Conservation (phyloP, 352 stramenopile genomes). For the Phytopythium kandeliae region DNA sequence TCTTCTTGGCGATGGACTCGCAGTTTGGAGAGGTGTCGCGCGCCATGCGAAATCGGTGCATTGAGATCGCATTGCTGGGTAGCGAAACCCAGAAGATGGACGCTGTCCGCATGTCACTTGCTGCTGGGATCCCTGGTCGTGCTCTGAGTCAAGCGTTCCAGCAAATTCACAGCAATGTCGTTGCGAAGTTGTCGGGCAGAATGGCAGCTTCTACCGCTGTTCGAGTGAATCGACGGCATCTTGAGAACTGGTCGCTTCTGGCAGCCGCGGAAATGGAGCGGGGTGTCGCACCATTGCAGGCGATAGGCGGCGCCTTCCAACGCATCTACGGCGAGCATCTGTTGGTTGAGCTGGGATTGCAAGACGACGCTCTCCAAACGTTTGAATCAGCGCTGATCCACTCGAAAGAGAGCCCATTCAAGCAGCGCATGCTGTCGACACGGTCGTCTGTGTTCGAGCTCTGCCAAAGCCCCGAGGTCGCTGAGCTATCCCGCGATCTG, state of each 20-base stretch:
- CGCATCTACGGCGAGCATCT: slow-evolving; percentile 58
- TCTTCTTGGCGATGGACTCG: slow-evolving; percentile 99
- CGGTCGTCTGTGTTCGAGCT: slow-evolving; percentile 43
- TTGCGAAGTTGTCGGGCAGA: slow-evolving; percentile 22
- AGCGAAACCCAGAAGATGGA: slow-evolving; percentile 53
- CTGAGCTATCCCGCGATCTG: slow-evolving; percentile 52
- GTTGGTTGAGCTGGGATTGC: slow-evolving; percentile 33
- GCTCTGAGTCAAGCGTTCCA: slow-evolving; percentile 63
- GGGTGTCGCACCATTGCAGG: slow-evolving; percentile 30
- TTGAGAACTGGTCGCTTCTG: slow-evolving; percentile 75
- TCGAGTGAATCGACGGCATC: slow-evolving; percentile 61
- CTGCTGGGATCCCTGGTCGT: slow-evolving; percentile 60
- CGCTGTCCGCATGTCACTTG: slow-evolving; percentile 52
- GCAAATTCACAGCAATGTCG: slow-evolving; percentile 41
- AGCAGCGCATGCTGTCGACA: slow-evolving; percentile 30
- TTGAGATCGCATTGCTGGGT: slow-evolving; percentile 90
- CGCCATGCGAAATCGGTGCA: slow-evolving; percentile 99
- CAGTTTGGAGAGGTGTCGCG: slow-evolving; percentile 96
- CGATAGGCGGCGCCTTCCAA: slow-evolving; percentile 52
- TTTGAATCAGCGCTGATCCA: slow-evolving; percentile 30
- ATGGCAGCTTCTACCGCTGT: slow-evolving; percentile 16
- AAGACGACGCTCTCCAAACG: slow-evolving; percentile 22
- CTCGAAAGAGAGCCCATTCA: slow-evolving; percentile 11
- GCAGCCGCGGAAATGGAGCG: slow-evolving; percentile 59
- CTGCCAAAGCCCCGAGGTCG: slow-evolving; percentile 48